These are phyloP conservation scores for Coemansia aciculifera DNA, from an alignment of 192 early-diverging fungal species.

Conservation along the genomic window DNA sequence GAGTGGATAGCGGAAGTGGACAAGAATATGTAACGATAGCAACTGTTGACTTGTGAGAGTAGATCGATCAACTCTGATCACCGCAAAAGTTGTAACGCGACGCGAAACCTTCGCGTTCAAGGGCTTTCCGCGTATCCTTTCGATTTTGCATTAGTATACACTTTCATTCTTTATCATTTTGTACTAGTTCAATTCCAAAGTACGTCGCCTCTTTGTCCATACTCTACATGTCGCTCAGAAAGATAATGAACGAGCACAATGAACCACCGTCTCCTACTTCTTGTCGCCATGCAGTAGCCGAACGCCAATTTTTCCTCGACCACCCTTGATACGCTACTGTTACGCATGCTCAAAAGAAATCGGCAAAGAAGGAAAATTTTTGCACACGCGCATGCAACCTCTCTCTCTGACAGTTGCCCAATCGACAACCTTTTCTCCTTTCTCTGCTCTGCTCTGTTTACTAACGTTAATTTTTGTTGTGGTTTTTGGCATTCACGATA, in stretches of 20 bases:
- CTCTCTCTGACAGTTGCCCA: background rate
- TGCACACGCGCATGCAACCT: background rate
- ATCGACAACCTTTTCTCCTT: constrained; percentile 3
- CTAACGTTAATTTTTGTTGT: constrained; percentile 9
- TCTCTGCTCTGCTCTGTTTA: background rate
- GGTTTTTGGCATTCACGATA: background rate
- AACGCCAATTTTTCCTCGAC: background rate
- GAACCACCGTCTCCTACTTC: background rate
- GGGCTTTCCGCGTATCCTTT: background rate
- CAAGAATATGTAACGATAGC: too few relatives aligned
- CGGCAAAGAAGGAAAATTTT: background rate
- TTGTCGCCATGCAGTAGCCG: background rate
- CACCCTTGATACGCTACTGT: background rate
- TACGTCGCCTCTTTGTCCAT: background rate
- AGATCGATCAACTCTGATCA: background rate
- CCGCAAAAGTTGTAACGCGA: background rate
- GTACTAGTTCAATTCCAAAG: background rate
- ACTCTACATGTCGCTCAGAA: background rate
- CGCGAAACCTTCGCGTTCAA: constrained; percentile 1
- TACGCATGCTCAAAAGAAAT: background rate
- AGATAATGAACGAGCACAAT: constrained; percentile 1
- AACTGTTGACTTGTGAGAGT: too few relatives aligned
- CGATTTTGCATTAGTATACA: background rate
- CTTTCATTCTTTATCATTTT: background rate
- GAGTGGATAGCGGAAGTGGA: too few relatives aligned